These are phyloP conservation scores for Lyophyllum semitale DNA, from an alignment of 768 basidiomycete species.

Conservation along the genomic window DNA sequence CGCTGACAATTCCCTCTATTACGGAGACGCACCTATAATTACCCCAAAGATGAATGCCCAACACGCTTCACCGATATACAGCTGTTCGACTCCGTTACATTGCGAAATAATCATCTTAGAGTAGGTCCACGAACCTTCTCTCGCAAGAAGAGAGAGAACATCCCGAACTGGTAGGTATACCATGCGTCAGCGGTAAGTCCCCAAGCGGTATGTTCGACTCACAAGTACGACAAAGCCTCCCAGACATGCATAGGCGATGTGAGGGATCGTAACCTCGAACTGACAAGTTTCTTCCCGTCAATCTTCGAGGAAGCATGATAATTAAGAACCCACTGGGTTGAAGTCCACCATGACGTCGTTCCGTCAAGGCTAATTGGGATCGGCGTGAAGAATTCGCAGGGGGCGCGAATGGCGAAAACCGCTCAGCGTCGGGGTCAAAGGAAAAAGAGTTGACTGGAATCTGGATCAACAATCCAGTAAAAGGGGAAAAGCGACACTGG, in stretches of 20 bases:
- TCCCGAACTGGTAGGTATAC: constrained; percentile 70
- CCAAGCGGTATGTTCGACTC: constrained; percentile 9
- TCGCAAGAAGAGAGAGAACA: constrained; percentile 91
- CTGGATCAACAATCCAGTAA: constrained; percentile 5
- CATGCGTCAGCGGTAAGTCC: not conserved
- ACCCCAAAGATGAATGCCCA: constrained; percentile 95
- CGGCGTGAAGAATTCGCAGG: not conserved
- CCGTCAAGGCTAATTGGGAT: constrained; percentile 5
- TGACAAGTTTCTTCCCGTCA: constrained; percentile 15
- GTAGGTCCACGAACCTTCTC: constrained; percentile 59
- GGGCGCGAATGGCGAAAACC: constrained; percentile 20
- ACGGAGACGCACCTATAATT: constrained; percentile 78
- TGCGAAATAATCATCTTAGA: not conserved
- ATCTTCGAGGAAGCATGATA: not conserved
- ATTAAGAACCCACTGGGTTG: constrained; percentile 42
- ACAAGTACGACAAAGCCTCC: constrained; percentile 87
- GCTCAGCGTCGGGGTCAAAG: constrained; percentile 15
- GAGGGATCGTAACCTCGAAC: constrained; percentile 70
- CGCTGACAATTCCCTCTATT: too few relatives aligned
- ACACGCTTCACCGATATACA: constrained; percentile 96
- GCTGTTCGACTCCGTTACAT: constrained; percentile 32
- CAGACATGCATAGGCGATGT: constrained; percentile 77
- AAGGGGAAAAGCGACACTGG: constrained; percentile 2
- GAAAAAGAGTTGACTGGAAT: not conserved
- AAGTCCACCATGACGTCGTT: constrained; percentile 43